A percentile compares a stretch with the other conserved stretches of the same genome.
Conservation (phyloP, 805 yeast genomes). For the Metschnikowia cerradonensis region DNA sequence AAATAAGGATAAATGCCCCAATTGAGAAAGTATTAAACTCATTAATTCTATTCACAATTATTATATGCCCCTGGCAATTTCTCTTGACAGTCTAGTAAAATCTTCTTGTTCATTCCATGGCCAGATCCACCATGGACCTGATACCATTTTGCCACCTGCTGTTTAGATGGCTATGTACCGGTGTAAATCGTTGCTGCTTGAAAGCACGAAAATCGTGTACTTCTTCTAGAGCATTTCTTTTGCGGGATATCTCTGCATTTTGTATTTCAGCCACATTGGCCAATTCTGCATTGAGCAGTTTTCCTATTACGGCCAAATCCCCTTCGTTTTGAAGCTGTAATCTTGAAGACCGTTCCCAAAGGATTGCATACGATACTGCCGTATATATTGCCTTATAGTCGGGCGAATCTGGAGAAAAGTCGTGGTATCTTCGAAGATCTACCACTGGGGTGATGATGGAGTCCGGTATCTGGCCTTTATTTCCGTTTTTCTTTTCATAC, state of each 20-base stretch:
- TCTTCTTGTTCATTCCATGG: slow-evolving; percentile 12
- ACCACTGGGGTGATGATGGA: slow-evolving; percentile 6
- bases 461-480: not conserved
- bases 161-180: slow-evolving; percentile 42
- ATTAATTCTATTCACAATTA: too few relatives aligned
- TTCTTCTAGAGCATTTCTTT: slow-evolving; percentile 42
- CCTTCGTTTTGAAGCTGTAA: slow-evolving; percentile 30
- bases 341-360: slow-evolving; percentile 40
- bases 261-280: slow-evolving; percentile 21
- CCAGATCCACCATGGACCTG: slow-evolving; percentile 31
- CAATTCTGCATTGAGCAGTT: slow-evolving; percentile 26
- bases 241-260: slow-evolving; percentile 25
- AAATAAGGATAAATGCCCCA: too few relatives aligned
- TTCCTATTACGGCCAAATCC: slow-evolving; percentile 36
- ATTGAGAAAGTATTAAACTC: too few relatives aligned
- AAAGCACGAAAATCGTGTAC: slow-evolving; percentile 39
- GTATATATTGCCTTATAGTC: slow-evolving; percentile 27
- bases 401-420: slow-evolving; percentile 7
- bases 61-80: too few relatives aligned
- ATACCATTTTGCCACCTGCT: slow-evolving; percentile 51
- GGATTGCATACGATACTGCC: slow-evolving; percentile 37
- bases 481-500: slow-evolving; percentile 23
- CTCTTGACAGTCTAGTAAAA: too few relatives aligned
- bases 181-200: slow-evolving; percentile 41
- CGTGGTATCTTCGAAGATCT: slow-evolving; percentile 1